These are phyloP conservation scores for Colletotrichum sp. DNA, from an alignment of 2,329 filamentous ascomycete species.

Conservation along the genomic window DNA sequence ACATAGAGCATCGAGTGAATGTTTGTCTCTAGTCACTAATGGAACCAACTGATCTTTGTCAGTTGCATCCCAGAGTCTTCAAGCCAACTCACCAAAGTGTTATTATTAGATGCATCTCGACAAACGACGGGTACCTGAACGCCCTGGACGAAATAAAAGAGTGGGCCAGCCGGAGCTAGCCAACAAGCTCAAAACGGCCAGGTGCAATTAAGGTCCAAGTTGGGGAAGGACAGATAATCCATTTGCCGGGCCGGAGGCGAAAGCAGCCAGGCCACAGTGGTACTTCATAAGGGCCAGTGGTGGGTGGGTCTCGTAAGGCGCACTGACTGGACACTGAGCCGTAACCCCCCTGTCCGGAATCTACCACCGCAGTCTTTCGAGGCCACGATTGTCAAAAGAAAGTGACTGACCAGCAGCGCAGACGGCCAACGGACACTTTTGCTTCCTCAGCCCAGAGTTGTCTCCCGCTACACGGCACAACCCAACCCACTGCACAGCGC, in stretches of 20 bases:
- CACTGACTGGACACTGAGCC: slow-evolving; percentile 4
- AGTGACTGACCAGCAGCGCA: slow-evolving; percentile 3
- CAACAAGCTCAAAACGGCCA: slow-evolving; percentile 1
- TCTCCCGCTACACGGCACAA: background rate
- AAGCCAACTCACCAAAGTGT: background rate
- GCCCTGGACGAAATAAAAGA: background rate
- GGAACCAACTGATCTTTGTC: background rate
- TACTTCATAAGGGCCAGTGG: background rate
- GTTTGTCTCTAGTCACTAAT: background rate
- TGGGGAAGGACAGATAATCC: slow-evolving; percentile 23
- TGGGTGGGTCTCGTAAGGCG: slow-evolving; percentile 1
- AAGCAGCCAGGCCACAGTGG: background rate
- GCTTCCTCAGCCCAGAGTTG: background rate
- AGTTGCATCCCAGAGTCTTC: too few relatives aligned
- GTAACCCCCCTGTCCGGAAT: slow-evolving; percentile 23
- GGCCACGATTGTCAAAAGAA: slow-evolving; percentile 37
- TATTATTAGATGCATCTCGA: background rate
- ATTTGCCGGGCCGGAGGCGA: slow-evolving; percentile 15
- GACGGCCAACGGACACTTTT: background rate
- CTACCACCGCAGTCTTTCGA: slow-evolving; percentile 29
- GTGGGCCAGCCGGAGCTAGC: background rate
- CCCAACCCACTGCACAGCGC: background rate
- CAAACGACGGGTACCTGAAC: background rate
- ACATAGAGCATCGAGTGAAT: background rate
- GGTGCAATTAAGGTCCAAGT: background rate